phyloP scores from a whole-genome alignment of 805 yeast genomes.

The Yarrowia osloensis region DNA sequence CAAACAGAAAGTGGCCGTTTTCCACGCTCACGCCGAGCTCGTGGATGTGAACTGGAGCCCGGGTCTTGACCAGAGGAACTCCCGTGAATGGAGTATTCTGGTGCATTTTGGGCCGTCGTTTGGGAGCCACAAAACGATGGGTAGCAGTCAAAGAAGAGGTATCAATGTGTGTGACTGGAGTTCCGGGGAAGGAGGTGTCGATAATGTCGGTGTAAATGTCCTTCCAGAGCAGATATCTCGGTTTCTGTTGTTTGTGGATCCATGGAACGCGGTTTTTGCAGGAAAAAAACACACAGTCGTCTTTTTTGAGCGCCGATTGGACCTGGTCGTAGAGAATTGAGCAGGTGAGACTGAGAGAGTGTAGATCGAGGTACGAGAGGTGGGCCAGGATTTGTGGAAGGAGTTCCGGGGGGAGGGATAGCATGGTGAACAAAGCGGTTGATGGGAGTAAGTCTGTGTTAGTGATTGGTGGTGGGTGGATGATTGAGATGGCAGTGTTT shows the following conservation, averaged over 20 bases:
- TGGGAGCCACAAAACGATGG: background rate
- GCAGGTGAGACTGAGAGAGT: background rate
- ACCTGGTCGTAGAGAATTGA: background rate
- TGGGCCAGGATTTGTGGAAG: background rate
- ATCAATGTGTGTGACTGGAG: background rate
- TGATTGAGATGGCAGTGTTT: no score
- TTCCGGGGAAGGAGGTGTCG: background rate
- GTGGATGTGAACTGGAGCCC: background rate
- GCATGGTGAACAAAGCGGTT: background rate
- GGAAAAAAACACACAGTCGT: background rate
- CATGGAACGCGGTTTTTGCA: background rate
- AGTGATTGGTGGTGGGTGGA: background rate
- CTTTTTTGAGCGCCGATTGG: background rate
- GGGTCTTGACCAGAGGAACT: background rate
- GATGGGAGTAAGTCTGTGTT: background rate
- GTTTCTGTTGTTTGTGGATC: background rate
- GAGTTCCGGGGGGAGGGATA: slow-evolving; percentile 1
- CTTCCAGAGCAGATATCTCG: background rate
- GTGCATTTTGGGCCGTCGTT: slow-evolving; percentile 22
- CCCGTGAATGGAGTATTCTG: background rate
- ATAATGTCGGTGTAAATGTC: background rate
- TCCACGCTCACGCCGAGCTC: background rate
- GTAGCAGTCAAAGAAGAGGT: background rate
- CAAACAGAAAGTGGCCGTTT: background rate
- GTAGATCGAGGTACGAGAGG: background rate